Evolutionary conservation across 1,284 basidiomycete genomes (phyloP), one percentile per base, ranked within the genome.

Genomic region (Mixia osmundae): DNA sequence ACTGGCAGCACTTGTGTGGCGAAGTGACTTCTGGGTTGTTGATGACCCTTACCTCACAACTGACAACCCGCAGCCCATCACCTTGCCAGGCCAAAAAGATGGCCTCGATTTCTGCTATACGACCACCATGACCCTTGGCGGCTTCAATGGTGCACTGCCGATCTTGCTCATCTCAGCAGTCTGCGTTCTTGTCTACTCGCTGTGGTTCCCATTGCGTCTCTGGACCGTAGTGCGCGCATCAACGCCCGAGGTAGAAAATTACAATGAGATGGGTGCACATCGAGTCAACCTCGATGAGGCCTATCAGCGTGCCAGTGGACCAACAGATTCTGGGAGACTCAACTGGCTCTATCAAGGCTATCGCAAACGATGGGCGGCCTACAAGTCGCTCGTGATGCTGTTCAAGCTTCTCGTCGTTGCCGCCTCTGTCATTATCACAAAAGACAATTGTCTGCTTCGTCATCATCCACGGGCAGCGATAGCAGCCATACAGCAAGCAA

Each of bases 41-140:
- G 55, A 65, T 0, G 75, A 76, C 51, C 72, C 72, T 7, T 75
- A 75, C 49, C 56, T 56, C 29, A 69, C 69, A 46, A 59, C 65
- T 2, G 61, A n/a, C 55, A 54, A 65, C 2, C 66, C 68, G 1
- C 16, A 71, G 71, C 7, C 63, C 69, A n/a, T 22, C 63, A 52
- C 72, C 58, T 51, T 61, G 67, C 34, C 66, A 68, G 35, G 65
- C 73, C 2, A 51, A 73, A 37, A n/a, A n/a, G n/a, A n/a, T n/a
- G n/a, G n/a, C n/a, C n/a, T n/a, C n/a, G 72, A 78, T 53, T 77
- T 79, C 48, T 79, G 76, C 54, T 80, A 69, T 59, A 54, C 47
- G 7, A 55, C 55, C 8, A 54, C 44, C 3, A 44, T 47, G 37
- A 28, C 25, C 2, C 33, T 30, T 22, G 72, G 70, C 3, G 62